Evolutionary conservation across 768 basidiomycete genomes (phyloP).

Genomic region (Cyathus striatus): DNA sequence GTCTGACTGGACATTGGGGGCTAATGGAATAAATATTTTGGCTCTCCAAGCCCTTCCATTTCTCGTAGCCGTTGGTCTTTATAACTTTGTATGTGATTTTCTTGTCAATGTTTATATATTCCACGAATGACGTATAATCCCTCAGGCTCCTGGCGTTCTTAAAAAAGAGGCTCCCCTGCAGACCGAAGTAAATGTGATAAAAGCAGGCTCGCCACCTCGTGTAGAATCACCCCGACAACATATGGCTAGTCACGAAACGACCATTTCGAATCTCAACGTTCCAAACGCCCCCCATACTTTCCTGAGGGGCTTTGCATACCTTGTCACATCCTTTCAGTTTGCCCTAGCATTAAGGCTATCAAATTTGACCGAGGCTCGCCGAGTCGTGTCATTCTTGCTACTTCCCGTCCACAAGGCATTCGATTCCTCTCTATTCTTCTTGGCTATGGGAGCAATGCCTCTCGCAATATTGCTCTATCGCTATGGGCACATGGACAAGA

Average conservation of each 20-base stretch:
- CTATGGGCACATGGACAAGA: conserved; percentile 29
- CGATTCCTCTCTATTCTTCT: conserved; percentile 51
- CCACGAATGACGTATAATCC: neutral
- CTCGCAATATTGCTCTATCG: conserved; percentile 38
- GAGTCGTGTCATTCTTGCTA: conserved; percentile 48
- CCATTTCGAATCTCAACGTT: conserved; percentile 6
- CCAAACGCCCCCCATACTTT: conserved; percentile 7
- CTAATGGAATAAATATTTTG: conserved; percentile 28
- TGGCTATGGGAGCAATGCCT: conserved; percentile 50
- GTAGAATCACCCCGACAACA: neutral
- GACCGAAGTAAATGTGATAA: neutral
- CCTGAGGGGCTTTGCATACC: conserved; percentile 32
- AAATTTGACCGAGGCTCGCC: conserved; percentile 42
- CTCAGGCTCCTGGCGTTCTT: neutral
- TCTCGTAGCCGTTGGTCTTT: conserved; percentile 20
- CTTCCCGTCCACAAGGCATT: conserved; percentile 45
- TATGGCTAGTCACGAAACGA: conserved; percentile 4
- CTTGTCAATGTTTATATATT: neutral
- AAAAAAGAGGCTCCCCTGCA: neutral
- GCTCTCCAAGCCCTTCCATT: conserved; percentile 35
- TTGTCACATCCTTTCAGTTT: conserved; percentile 44
- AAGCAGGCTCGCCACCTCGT: neutral
- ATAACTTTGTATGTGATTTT: conserved; percentile 11
- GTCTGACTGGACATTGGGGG: conserved; percentile 36
- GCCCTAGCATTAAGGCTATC: conserved; percentile 50